Evolutionary conservation across 805 yeast genomes (phyloP).

Genomic region (Wickerhamiella parazyma): DNA sequence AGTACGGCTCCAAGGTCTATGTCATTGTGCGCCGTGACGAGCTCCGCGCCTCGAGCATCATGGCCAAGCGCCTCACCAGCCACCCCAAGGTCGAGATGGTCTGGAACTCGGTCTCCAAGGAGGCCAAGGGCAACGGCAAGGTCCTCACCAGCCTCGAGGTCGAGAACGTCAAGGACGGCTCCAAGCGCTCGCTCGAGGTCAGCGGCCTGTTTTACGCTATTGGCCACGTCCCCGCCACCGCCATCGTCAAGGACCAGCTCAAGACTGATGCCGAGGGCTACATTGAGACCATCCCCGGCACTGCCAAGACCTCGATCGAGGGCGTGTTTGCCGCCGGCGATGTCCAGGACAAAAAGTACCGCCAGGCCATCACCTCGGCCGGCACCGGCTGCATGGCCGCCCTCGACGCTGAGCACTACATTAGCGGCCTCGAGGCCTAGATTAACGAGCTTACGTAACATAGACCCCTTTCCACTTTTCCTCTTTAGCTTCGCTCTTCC

Average conservation of each 20-base stretch:
- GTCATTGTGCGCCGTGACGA: conserved; percentile 87
- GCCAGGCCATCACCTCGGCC: conserved; percentile 99
- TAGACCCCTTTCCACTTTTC: background rate
- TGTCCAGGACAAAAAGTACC: conserved; percentile 90
- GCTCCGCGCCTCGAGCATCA: conserved; percentile 88
- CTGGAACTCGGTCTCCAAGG: conserved; percentile 71
- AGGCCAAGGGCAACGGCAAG: conserved; percentile 91
- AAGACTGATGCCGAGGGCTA: conserved; percentile 83
- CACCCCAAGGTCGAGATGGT: conserved; percentile 85
- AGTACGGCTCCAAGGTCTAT: conserved; percentile 92
- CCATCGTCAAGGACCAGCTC: conserved; percentile 60
- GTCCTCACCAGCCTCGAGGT: conserved; percentile 51
- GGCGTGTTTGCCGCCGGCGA: conserved; percentile 99
- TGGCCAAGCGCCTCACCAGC: conserved; percentile 82
- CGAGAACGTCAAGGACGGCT: conserved; percentile 59
- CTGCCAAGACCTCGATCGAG: conserved; percentile 68
- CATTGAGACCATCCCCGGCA: conserved; percentile 78
- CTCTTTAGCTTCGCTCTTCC: background rate
- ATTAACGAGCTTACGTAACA: background rate
- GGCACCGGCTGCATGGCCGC: conserved; percentile 99
- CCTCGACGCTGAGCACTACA: conserved; percentile 76
- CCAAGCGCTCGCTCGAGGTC: conserved; percentile 54
- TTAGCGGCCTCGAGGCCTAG: conserved; percentile 39
- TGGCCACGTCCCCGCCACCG: conserved; percentile 94
- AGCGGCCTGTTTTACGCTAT: conserved; percentile 95